phyloP scores from a whole-genome alignment of 441 rosid genomes.

The Eruca vesicaria region DNA sequence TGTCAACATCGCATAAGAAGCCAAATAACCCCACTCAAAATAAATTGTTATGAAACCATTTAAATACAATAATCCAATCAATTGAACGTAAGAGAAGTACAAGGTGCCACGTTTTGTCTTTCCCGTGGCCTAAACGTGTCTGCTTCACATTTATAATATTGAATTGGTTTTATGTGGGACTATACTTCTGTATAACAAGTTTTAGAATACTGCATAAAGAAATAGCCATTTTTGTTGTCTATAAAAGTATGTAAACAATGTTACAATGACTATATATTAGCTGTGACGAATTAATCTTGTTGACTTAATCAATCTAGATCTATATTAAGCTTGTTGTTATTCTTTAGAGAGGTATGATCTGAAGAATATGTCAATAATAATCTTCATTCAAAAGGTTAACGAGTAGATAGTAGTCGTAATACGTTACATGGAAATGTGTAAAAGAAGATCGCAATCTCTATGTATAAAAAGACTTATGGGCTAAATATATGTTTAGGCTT shows the following conservation, averaged over 20 bases:
- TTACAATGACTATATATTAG: not conserved
- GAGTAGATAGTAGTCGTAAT: no score
- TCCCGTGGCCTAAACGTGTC: slow-evolving; percentile 35
- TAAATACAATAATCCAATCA: slow-evolving; percentile 19
- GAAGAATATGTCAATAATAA: no score
- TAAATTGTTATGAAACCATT: slow-evolving; percentile 5
- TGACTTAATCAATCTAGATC: not conserved
- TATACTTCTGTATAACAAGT: slow-evolving; percentile 5
- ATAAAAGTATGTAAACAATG: not conserved
- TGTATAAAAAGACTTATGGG: no score
- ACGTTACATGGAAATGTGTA: no score
- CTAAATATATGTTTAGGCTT: no score
- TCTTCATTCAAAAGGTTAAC: no score
- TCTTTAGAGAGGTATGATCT: no score
- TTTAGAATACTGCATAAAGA: slow-evolving; percentile 1
- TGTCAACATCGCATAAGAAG: not conserved
- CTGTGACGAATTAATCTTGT: not conserved
- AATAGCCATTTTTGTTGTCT: not conserved
- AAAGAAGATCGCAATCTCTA: no score
- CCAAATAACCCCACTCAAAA: not conserved
- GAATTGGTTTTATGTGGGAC: slow-evolving; percentile 6
- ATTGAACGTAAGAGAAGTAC: slow-evolving; percentile 25
- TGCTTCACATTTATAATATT: slow-evolving; percentile 30
- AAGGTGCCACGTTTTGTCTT: slow-evolving; percentile 35
- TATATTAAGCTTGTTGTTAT: not conserved